Percentiles rank a stretch among this genome's conserved stretches.
These are phyloP conservation scores for Breviolum minutum DNA, from an alignment of 73 alveolate genomes.

Conservation along the genomic window DNA sequence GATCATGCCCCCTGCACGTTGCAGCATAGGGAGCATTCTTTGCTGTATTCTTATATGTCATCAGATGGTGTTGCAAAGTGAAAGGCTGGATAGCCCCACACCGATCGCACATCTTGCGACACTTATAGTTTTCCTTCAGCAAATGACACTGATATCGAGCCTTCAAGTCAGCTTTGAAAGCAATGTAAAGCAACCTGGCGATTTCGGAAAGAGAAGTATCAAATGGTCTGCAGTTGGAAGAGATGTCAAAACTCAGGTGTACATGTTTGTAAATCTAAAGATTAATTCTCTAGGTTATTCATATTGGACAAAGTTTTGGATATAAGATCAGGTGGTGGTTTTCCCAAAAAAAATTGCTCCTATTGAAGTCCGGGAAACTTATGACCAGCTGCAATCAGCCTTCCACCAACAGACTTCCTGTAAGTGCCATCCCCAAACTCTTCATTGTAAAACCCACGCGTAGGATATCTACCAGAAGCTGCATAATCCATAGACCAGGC, in stretches of 20 bases:
- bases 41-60: neutral
- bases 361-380: neutral
- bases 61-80: too few species aligned
- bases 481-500: neutral
- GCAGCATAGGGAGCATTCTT: neutral
- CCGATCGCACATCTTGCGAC: neutral
- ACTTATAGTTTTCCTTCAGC: neutral
- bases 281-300: too few species aligned
- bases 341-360: neutral
- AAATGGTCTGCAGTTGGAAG: too few species aligned
- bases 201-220: too few species aligned
- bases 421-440: neutral
- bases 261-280: neutral
- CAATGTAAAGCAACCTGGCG: neutral
- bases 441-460: neutral
- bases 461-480: neutral
- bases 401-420: neutral
- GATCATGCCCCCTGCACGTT: neutral
- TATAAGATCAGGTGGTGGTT: too few species aligned
- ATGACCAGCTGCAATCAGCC: neutral
- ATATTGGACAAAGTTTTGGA: neutral
- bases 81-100: neutral
- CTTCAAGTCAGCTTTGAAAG: neutral
- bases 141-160: neutral
- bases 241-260: too few species aligned